Base-by-base conservation (phyloP, 1,139 yeast genomes). In the Debaryomyces sp. region DNA sequence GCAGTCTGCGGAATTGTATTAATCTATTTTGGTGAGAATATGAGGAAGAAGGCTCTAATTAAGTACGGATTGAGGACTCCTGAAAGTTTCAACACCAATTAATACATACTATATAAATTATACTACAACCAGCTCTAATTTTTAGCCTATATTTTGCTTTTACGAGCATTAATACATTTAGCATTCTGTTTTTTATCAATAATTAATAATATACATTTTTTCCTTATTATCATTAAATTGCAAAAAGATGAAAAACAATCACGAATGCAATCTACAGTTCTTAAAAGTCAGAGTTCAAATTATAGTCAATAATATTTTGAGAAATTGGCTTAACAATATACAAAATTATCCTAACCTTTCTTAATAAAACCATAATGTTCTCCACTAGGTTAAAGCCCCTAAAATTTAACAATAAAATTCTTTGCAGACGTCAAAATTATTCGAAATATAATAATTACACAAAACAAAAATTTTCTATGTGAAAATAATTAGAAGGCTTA, bases 1-100 rank as follows among this genome's bases (percentile, higher is more conserved):
- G 49, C 38, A n/a, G 60, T 44, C 1, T 33, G 44, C 27, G 42
- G 36, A n/a, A 18, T 47, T 9, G 22, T 43, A 12, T 17, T 46
- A 22, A 56, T 66, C 13, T 45, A 52, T 27, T 62, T 55, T 52
- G 68, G 70, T 3, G 68, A 62, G 47, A 33, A 46, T 9, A 53
- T 65, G 52, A 52, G 70, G 41, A 49, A 58, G 12, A 49, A 49
- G 12, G 58, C 62, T 17, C 50, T 59, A 21, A 44, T 50, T 13
- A 56, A 45, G 35, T 50, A 54, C 46, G 58, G 59, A 1, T 32
- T 47, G 13, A 40, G 49, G 38, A 40, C 40, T 8, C 45, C 48
- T 21, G 46, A 44, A 26, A 44, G 39, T 18, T 39, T 24, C 26
- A 15, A 29, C n/a, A n/a, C n/a, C n/a, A n/a, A n/a, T n/a, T n/a